These are phyloP conservation scores for Osmozyma mogii DNA, from an alignment of 805 yeast species.

Conservation along the genomic window DNA sequence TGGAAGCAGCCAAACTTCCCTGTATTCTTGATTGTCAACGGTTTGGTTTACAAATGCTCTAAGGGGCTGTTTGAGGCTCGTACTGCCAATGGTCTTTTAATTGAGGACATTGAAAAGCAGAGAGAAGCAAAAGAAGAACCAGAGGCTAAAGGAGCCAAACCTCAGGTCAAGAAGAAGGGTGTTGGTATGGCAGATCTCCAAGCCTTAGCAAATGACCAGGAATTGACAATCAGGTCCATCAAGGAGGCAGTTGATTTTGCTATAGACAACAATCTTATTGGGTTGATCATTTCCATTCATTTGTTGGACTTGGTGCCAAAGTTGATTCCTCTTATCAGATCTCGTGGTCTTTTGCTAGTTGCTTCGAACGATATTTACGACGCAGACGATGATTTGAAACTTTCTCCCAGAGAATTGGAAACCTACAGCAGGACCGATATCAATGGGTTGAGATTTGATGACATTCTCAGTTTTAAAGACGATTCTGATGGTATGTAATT, in stretches of 20 bases:
- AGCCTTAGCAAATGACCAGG: conserved; percentile 25
- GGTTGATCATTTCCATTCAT: conserved; percentile 69
- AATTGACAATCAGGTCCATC: conserved; percentile 51
- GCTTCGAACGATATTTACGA: conserved; percentile 42
- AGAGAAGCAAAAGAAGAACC: neutral
- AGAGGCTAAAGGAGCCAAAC: neutral
- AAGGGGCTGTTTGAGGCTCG: conserved; percentile 28
- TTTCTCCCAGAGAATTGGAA: conserved; percentile 25
- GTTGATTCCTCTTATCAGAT: conserved; percentile 63
- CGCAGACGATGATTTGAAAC: conserved; percentile 16
- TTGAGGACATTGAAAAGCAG: conserved; percentile 14
- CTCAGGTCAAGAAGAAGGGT: neutral
- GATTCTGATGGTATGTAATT: conserved; percentile 19
- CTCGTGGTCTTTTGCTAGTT: conserved; percentile 78
- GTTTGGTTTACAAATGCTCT: conserved; percentile 34
- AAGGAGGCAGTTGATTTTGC: conserved; percentile 82
- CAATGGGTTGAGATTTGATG: conserved; percentile 62
- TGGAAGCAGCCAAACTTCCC: conserved; percentile 99
- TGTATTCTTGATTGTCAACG: conserved; percentile 76
- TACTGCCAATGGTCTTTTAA: conserved; percentile 33
- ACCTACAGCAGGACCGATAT: conserved; percentile 37
- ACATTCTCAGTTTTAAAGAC: conserved; percentile 62
- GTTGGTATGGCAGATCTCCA: no score
- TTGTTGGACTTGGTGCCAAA: conserved; percentile 68
- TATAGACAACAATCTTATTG: conserved; percentile 73